Base-by-base conservation (phyloP, 129 eudicot genomes). In the Pittosporum tobira region DNA sequence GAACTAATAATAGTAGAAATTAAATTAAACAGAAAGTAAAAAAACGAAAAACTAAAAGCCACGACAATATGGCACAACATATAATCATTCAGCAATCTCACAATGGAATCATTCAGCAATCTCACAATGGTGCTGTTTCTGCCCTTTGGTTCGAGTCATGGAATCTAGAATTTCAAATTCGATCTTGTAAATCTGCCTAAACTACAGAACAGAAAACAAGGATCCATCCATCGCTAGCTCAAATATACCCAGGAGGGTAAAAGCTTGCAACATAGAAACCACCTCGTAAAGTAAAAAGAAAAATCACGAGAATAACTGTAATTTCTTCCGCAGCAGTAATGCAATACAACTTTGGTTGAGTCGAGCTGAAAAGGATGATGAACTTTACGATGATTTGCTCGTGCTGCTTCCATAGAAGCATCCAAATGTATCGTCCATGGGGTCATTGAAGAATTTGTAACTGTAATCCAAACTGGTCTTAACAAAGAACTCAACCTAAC, bases 401-500 rank as follows among this genome's bases (percentile, higher is more conserved):
- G 7, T 19, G 57, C 52, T 37, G 38, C 48, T 48, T 34, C 57
- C 6, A 29, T 48, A 49, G 14, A 45, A 61, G 23, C 66, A 61
- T 18, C 38, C 55, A 19, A 53, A 31, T 10, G 47, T 31, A 27
- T 46, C 46, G 20, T n/a, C 18, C 12, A 34, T 36, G 26, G 40
- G 45, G 42, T 61, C 46, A 45, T 61, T 46, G 46, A 30, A 46
- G 46, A 62, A 46, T 6, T 22, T 48, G 57, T 22, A 30, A 61
- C 44, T 27, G 46, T 16, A 18, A 26, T 5, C 40, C n/a, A 13
- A 28, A 23, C 46, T 28, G 6, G 43, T 34, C 66, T 46, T 62
- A 1, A 9, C 56, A 45, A 34, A 64, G 6, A 69, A 47, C 18
- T 15, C 58, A 34, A 45, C 23, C 51, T 47, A 45, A 62, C 63